These are phyloP conservation scores for Penicillium sclerotiorum DNA, from an alignment of 2,329 filamentous ascomycete genomes.

Conservation along the genomic window DNA sequence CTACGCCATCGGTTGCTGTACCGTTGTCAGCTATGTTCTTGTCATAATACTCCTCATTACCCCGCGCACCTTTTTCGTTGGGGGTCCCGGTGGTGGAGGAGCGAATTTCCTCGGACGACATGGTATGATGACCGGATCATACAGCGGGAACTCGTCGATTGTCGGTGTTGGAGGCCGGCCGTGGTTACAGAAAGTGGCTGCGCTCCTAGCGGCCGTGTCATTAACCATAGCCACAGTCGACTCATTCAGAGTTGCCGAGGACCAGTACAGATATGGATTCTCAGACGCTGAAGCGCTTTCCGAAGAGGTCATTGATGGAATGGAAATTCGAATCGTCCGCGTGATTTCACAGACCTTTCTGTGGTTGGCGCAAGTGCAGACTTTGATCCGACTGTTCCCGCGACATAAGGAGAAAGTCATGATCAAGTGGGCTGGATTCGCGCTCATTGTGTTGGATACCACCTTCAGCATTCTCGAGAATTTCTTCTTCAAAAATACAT, in stretches of 20 bases:
- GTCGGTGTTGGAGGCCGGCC: conserved; percentile 88
- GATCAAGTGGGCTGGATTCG: conserved; percentile 98
- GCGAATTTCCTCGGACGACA: conserved; percentile 77
- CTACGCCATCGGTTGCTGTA: conserved; percentile 89
- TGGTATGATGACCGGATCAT: conserved; percentile 82
- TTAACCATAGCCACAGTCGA: conserved; percentile 91
- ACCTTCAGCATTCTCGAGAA: conserved; percentile 91
- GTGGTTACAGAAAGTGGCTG: conserved; percentile 81
- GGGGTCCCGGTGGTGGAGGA: conserved; percentile 61
- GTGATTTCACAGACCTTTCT: conserved; percentile 95
- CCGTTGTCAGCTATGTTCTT: conserved; percentile 86
- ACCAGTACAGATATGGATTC: conserved; percentile 76
- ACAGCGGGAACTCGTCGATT: conserved; percentile 64
- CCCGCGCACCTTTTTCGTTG: conserved; percentile 88
- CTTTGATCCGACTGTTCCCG: conserved; percentile 90
- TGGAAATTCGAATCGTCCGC: conserved; percentile 85
- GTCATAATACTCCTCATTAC: conserved; percentile 94
- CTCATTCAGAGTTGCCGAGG: conserved; percentile 80
- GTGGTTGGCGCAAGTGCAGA: conserved; percentile 97
- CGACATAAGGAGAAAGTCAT: conserved; percentile 96
- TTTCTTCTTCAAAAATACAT: conserved; percentile 61
- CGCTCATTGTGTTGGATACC: conserved; percentile 85
- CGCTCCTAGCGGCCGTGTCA: conserved; percentile 71
- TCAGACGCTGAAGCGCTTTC: conserved; percentile 80
- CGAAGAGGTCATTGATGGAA: conserved; percentile 75